Conservation (phyloP, 2,329 filamentous ascomycete species). For the Curvularia sp. region DNA sequence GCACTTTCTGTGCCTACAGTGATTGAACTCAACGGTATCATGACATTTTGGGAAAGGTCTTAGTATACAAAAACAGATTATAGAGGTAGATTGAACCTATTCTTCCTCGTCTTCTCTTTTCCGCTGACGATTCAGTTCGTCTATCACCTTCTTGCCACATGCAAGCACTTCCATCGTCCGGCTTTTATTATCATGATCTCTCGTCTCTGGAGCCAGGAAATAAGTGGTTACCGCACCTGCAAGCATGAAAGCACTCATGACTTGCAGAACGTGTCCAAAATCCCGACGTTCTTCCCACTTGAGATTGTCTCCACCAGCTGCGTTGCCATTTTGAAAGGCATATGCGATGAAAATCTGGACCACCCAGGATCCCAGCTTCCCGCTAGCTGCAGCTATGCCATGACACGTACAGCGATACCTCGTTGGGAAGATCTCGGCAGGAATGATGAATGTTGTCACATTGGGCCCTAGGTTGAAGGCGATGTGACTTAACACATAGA, state of each 20-base stretch:
- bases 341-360: constrained; percentile 52
- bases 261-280: constrained; percentile 42
- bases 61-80: background rate
- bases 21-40: background rate
- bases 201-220: constrained; percentile 44
- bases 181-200: constrained; percentile 43
- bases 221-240: constrained; percentile 43
- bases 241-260: constrained; percentile 47
- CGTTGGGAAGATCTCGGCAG: constrained; percentile 65
- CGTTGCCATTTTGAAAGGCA: constrained; percentile 31
- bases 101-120: constrained; percentile 34
- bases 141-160: constrained; percentile 41
- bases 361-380: constrained; percentile 60
- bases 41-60: background rate
- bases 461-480: constrained; percentile 49
- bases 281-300: constrained; percentile 34
- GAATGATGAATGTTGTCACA: constrained; percentile 53
- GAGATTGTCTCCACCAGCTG: constrained; percentile 12
- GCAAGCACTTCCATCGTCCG: constrained; percentile 42
- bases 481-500: constrained; percentile 46
- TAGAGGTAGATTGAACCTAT: background rate
- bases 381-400: constrained; percentile 61
- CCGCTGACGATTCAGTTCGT: constrained; percentile 39
- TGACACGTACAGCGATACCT: constrained; percentile 62
- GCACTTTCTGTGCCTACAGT: background rate